phyloP scores from a whole-genome alignment of 1,284 basidiomycete species.

The Tremellales sp. region DNA sequence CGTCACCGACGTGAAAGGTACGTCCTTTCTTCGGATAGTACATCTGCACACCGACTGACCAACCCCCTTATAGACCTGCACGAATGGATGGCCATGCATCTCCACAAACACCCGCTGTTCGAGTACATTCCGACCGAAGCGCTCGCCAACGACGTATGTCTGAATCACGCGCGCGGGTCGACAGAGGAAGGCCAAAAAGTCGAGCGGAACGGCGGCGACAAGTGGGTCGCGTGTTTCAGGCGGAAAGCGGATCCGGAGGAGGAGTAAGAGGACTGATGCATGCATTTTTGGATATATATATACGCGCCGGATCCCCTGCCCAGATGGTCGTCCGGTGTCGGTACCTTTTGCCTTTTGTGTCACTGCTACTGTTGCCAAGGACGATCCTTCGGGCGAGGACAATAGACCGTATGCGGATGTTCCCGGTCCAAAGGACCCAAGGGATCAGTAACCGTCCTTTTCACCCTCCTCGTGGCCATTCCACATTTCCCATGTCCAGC shows the following conservation, averaged over 20 bases:
- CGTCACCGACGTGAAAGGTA: constrained; percentile 84
- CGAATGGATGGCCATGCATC: constrained; percentile 90
- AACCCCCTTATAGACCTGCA: constrained; percentile 62
- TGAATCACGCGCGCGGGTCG: constrained; percentile 74
- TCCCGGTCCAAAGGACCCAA: no score
- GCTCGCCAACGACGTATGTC: constrained; percentile 60
- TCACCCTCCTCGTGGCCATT: no score
- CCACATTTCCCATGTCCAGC: no score
- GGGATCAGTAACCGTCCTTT: no score
- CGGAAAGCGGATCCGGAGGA: constrained; percentile 22
- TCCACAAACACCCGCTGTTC: constrained; percentile 83
- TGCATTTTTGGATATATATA: background rate
- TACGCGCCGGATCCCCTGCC: no score
- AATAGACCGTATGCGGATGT: no score
- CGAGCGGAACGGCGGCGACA: constrained; percentile 82
- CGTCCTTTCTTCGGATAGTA: constrained; percentile 7
- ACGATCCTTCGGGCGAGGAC: no score
- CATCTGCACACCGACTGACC: background rate
- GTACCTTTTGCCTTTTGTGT: no score
- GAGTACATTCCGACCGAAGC: constrained; percentile 69
- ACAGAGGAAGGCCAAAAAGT: constrained; percentile 99
- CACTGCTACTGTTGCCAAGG: no score
- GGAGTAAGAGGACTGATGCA: background rate
- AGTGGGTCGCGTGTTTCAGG: constrained; percentile 55
- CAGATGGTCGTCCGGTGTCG: no score